These are phyloP conservation scores for Silene conica DNA, from an alignment of 148 eudicot genomes.

Conservation along the genomic window DNA sequence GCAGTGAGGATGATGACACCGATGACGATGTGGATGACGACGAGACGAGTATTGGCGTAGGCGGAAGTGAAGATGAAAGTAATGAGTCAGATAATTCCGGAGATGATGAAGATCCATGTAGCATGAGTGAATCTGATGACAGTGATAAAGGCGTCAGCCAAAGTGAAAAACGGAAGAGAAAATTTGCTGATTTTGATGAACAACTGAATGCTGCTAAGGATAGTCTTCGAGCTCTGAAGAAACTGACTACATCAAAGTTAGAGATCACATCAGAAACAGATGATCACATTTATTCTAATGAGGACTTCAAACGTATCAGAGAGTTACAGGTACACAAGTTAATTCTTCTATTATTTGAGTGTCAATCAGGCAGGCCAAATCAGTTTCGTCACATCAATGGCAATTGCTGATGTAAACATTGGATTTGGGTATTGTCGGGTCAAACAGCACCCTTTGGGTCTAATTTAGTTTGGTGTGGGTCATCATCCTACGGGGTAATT, in stretches of 20 bases:
- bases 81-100: slow-evolving; percentile 25
- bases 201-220: slow-evolving; percentile 58
- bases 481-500: no score
- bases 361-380: not conserved
- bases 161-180: slow-evolving; percentile 51
- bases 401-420: no score
- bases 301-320: slow-evolving; percentile 77
- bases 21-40: slow-evolving; percentile 35
- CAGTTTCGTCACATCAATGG: not conserved
- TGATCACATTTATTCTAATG: slow-evolving; percentile 83
- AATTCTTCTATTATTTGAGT: slow-evolving; percentile 11
- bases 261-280: slow-evolving; percentile 30
- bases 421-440: no score
- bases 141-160: slow-evolving; percentile 16
- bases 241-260: slow-evolving; percentile 51
- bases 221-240: slow-evolving; percentile 86
- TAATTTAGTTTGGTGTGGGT: no score
- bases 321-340: slow-evolving; percentile 52
- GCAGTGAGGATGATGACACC: slow-evolving; percentile 24
- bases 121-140: slow-evolving; percentile 28
- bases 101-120: slow-evolving; percentile 29
- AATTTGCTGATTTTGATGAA: slow-evolving; percentile 66
- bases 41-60: slow-evolving; percentile 16
- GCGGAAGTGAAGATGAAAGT: slow-evolving; percentile 22
- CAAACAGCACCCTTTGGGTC: no score